Base-by-base conservation (phyloP, 2,329 filamentous ascomycete genomes). In the Clarireedia hainanense region DNA sequence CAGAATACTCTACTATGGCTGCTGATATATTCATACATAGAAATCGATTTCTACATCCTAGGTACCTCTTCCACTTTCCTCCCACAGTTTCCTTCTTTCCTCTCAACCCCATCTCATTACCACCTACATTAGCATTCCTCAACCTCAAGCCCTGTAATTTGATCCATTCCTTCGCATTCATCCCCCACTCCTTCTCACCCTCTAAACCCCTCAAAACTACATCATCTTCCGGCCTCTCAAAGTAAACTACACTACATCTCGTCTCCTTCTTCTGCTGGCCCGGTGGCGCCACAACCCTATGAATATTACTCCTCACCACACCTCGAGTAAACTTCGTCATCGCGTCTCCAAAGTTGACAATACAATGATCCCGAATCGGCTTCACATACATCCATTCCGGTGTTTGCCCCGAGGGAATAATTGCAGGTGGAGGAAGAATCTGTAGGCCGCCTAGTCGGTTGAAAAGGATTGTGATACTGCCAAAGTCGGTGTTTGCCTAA, bases 181-280 rank as follows among this genome's bases (percentile, higher is more conserved):
- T 58, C 23, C 47, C 57, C 43, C 63, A 59, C 12, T 61, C 10
- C 30, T 34, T 34, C 30, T 34, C 30, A 12, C 30, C 30, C 30
- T 4, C 30, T 34, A 34, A 34, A 34, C 30, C 30, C 12, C 10
- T 34, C 5, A 34, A 12, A 9, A 12, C 10, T 34, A 34, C 30
- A 34, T 34, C 30, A 14, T 34, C 30, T 12, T 34, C 30, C 30
- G 30, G 30, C 30, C 30, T 34, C 10, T 10, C 30, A 34, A 34
- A 81, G 62, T 81, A 81, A 9, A 80, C 78, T 20, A 81, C 60
- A 65, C 77, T 80, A 63, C 75, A 77, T 53, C 80, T 68, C 5
- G 57, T 63, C 20, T 60, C 50, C 2, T 26, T 47, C 1, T 53
- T 62, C 48, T 67, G 65, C 15, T 61, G 48, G 4, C 64, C 69